phyloP scores from a whole-genome alignment of 176 grass and related monocot genomes.

The Zea luxurians region DNA sequence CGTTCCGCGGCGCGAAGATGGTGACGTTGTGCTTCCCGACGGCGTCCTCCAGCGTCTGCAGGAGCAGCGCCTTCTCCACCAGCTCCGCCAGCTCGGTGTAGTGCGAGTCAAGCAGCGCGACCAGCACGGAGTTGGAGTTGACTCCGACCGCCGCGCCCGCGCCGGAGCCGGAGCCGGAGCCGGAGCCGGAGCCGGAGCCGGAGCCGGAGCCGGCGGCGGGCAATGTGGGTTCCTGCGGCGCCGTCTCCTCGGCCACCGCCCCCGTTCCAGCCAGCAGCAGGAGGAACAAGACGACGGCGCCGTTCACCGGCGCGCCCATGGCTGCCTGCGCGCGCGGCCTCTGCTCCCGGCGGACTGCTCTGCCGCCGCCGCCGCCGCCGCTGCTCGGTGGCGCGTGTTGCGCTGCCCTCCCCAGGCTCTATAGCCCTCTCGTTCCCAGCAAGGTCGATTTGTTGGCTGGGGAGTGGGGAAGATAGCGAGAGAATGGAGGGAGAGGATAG shows the following conservation, averaged over 20 bases:
- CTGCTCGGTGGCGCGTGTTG: not conserved
- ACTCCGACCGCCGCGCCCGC: slow-evolving; percentile 21
- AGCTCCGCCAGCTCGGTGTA: slow-evolving; percentile 78
- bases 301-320: slow-evolving; percentile 43
- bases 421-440: not conserved
- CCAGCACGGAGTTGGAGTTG: slow-evolving; percentile 80
- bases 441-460: not conserved
- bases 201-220: not conserved
- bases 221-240: slow-evolving; percentile 50
- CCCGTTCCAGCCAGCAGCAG: slow-evolving; percentile 25
- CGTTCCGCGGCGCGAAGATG: slow-evolving; percentile 73
- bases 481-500: not conserved
- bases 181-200: not conserved
- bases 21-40: slow-evolving; percentile 64
- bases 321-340: slow-evolving; percentile 19
- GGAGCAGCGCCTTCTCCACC: slow-evolving; percentile 83
- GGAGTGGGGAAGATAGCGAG: not conserved
- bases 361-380: not conserved
- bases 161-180: no score
- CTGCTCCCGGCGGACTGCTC: not conserved
- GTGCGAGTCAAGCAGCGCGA: slow-evolving; percentile 71
- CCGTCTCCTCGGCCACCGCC: not conserved
- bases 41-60: slow-evolving; percentile 60
- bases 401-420: not conserved
- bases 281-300: slow-evolving; percentile 44